Percentiles rank a stretch among this genome's conserved stretches.
These are phyloP conservation scores for Neurospora sublineolata DNA, from an alignment of 495 filamentous ascomycete genomes.

Conservation along the genomic window DNA sequence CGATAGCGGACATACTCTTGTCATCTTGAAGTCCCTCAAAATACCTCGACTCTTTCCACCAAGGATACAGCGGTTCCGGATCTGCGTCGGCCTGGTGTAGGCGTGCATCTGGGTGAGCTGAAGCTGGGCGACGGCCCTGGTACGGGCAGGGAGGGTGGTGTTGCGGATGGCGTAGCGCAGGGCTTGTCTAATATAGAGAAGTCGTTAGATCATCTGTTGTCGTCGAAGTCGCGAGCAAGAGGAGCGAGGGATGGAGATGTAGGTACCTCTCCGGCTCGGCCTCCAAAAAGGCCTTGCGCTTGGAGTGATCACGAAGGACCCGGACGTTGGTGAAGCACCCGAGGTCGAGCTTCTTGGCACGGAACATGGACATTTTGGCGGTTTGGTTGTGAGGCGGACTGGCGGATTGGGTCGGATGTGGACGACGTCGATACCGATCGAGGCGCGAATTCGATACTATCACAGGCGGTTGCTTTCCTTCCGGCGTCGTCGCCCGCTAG, in stretches of 20 bases:
- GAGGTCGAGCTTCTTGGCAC: constrained; percentile 77
- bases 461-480: background rate
- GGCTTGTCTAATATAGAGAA: constrained; percentile 57
- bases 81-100: constrained; percentile 87
- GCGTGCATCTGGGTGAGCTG: constrained; percentile 87
- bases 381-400: background rate
- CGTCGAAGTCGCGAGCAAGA: background rate
- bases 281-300: constrained; percentile 81
- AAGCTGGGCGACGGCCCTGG: constrained; percentile 80
- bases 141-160: constrained; percentile 67
- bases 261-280: constrained; percentile 76
- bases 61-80: constrained; percentile 82
- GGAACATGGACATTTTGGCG: constrained; percentile 63
- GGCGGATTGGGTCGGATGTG: background rate
- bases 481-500: background rate
- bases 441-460: background rate
- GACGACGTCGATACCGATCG: background rate
- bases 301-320: constrained; percentile 83
- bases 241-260: background rate
- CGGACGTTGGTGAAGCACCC: constrained; percentile 74
- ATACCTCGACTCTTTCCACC: constrained; percentile 80
- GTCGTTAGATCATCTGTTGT: background rate
- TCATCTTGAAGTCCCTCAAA: constrained; percentile 79
- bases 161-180: constrained; percentile 92
- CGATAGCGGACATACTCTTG: constrained; percentile 52